These are phyloP conservation scores for Penicillium egyptiacum DNA, from an alignment of 495 filamentous ascomycete species.

Conservation along the genomic window DNA sequence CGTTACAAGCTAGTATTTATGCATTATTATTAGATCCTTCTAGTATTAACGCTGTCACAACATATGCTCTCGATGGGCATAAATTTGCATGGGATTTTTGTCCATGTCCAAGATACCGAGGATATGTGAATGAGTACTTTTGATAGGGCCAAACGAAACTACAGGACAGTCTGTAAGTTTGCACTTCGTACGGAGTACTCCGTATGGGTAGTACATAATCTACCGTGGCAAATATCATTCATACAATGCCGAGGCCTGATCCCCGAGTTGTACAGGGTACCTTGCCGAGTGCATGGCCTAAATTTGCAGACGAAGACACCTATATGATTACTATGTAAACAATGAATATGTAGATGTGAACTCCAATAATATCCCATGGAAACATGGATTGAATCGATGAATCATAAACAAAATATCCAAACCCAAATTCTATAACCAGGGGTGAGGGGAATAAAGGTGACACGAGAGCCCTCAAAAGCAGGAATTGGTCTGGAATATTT, in stretches of 20 bases:
- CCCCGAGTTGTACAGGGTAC: not conserved
- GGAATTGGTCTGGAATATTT: constrained; percentile 9
- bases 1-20: constrained; percentile 7
- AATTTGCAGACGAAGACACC: not conserved
- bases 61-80: not conserved
- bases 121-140: not conserved
- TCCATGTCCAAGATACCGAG: not conserved
- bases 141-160: not conserved
- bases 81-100: not conserved
- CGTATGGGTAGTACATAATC: constrained; percentile 1
- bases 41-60: not conserved
- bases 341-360: not conserved
- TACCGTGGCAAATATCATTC: not conserved
- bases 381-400: not conserved
- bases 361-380: too few species aligned
- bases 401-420: constrained; percentile 1
- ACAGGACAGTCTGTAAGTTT: not conserved
- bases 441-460: constrained; percentile 11
- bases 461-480: constrained; percentile 17
- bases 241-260: not conserved
- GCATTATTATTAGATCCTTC: constrained; percentile 6
- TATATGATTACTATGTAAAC: not conserved
- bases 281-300: constrained; percentile 6
- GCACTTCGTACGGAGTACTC: not conserved
- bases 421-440: not conserved